Evolutionary conservation across 768 basidiomycete genomes (phyloP).

Genomic region (Lentinus brumalis): DNA sequence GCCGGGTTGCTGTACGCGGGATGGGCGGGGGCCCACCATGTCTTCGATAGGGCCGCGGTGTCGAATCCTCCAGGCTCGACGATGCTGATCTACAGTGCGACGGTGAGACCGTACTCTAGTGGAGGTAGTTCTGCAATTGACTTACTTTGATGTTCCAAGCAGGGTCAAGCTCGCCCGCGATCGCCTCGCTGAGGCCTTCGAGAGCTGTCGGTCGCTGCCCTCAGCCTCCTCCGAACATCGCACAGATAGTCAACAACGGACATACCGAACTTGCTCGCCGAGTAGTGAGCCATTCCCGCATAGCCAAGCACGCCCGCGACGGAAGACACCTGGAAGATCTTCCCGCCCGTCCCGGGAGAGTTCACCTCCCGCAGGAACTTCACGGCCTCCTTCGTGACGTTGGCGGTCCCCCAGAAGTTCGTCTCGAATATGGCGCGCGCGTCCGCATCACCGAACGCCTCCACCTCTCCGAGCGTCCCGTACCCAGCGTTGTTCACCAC

Average conservation of each 20-base stretch:
- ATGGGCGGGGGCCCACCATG: not conserved
- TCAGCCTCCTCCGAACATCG: too few relatives aligned
- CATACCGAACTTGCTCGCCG: conserved; percentile 14
- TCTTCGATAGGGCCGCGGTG: not conserved
- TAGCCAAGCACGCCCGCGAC: conserved; percentile 19
- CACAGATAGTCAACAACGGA: too few relatives aligned
- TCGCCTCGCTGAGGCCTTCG: conserved; percentile 31
- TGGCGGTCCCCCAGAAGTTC: conserved; percentile 30
- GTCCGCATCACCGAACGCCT: conserved; percentile 15
- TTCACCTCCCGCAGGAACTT: conserved; percentile 40
- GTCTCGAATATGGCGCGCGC: conserved; percentile 24
- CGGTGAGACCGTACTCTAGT: not conserved
- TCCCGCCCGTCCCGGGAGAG: conserved; percentile 33
- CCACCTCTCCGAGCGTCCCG: conserved; percentile 18
- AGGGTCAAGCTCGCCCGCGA: conserved; percentile 37
- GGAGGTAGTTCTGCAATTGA: not conserved
- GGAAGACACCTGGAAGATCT: conserved; percentile 38
- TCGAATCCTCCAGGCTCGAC: conserved; percentile 20
- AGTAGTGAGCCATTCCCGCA: conserved; percentile 15
- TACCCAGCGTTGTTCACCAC: conserved; percentile 31
- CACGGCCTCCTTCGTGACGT: conserved; percentile 36
- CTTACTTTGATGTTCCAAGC: conserved; percentile 39
- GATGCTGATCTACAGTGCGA: conserved; percentile 17
- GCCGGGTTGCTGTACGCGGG: conserved; percentile 3
- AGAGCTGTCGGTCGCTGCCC: conserved; percentile 26